phyloP scores from a whole-genome alignment of 345 rosid genomes.

The Linum trigynum region DNA sequence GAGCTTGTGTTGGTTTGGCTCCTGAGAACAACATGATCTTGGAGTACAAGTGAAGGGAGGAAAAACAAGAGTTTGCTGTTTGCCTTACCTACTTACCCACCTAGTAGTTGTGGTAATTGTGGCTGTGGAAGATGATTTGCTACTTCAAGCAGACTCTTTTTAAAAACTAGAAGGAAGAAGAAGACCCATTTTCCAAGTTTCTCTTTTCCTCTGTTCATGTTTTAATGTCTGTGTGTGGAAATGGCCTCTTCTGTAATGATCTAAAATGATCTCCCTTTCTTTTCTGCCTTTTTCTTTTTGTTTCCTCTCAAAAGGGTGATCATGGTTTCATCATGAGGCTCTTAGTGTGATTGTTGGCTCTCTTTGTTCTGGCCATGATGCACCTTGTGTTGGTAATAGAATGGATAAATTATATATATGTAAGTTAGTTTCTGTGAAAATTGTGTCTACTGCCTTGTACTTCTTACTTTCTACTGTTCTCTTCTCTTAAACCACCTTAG shows the following conservation, averaged over 20 bases:
- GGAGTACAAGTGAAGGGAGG: conserved; percentile 68
- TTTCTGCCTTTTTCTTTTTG: neutral
- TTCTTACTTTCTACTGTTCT: too few species aligned
- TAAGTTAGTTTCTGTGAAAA: too few species aligned
- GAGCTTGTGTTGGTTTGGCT: conserved; percentile 89
- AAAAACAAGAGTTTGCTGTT: neutral
- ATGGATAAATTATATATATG: too few species aligned
- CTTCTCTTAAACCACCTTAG: too few species aligned
- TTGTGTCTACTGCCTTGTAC: neutral
- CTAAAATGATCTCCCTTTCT: neutral
- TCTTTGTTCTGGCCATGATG: too few species aligned
- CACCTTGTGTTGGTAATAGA: neutral
- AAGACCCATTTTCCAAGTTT: neutral
- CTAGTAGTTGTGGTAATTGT: neutral
- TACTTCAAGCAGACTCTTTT: neutral
- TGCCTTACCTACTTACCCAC: neutral
- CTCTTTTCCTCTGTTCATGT: neutral
- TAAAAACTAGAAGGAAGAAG: neutral
- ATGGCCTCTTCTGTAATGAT: too few species aligned
- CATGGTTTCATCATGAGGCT: neutral
- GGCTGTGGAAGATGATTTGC: conserved; percentile 8
- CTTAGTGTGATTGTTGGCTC: neutral
- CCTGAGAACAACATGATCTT: conserved; percentile 98
- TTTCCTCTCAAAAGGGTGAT: neutral
- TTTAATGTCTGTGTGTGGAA: neutral